These are phyloP conservation scores for Corylus heterophylla DNA, from an alignment of 306 rosid genomes.

Conservation along the genomic window DNA sequence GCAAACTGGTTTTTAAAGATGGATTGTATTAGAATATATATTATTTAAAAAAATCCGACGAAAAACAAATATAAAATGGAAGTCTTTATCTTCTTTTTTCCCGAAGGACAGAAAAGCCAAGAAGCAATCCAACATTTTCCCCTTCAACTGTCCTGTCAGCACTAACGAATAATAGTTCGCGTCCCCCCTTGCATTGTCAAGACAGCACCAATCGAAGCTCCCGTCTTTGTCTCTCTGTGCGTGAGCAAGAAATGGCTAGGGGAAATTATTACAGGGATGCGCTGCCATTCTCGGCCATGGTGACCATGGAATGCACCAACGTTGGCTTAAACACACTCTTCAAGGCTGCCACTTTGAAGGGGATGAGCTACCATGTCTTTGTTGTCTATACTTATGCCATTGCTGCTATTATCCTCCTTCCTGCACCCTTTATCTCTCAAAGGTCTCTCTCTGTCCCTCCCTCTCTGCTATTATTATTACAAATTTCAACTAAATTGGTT, in stretches of 20 bases:
- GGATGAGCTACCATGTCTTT: slow-evolving; percentile 82
- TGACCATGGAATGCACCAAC: slow-evolving; percentile 66
- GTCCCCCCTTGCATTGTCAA: neutral
- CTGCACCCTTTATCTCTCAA: slow-evolving; percentile 57
- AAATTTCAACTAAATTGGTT: neutral
- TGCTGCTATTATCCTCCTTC: slow-evolving; percentile 63
- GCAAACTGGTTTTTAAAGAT: too few species aligned
- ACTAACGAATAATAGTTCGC: neutral
- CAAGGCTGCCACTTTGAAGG: slow-evolving; percentile 73
- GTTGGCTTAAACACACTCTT: slow-evolving; percentile 73
- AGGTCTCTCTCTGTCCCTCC: slow-evolving; percentile 34
- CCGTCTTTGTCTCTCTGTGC: neutral
- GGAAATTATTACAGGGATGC: slow-evolving; percentile 40
- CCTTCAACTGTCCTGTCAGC: neutral
- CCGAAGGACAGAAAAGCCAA: too few species aligned
- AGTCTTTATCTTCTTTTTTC: neutral
- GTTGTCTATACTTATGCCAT: slow-evolving; percentile 68
- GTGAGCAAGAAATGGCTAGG: slow-evolving; percentile 37
- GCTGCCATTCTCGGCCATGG: slow-evolving; percentile 60
- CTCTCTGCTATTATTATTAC: neutral
- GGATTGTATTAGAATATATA: too few species aligned
- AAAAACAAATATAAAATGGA: too few species aligned
- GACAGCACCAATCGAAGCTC: neutral
- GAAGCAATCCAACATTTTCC: neutral
- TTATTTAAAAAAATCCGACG: too few species aligned